phyloP scores from a whole-genome alignment of 768 basidiomycete species.

The Pleurotus salmoneostramineus region DNA sequence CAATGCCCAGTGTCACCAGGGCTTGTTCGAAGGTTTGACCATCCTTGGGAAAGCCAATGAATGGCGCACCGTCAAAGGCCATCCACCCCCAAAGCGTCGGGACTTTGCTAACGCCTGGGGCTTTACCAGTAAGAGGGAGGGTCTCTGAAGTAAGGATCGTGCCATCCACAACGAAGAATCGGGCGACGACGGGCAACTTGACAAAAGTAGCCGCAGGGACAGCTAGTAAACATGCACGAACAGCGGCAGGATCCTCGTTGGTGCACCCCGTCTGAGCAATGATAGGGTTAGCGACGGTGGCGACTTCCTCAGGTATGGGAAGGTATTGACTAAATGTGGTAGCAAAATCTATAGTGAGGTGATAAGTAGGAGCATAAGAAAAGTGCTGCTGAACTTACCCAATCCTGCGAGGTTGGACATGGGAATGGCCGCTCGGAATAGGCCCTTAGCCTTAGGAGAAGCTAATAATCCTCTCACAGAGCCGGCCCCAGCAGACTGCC shows the following conservation, averaged over 20 bases:
- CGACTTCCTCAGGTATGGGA: constrained; percentile 36
- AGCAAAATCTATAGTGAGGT: constrained; percentile 25
- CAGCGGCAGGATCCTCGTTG: constrained; percentile 19
- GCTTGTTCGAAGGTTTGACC: background rate
- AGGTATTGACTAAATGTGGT: constrained; percentile 45
- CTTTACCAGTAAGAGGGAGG: constrained; percentile 34
- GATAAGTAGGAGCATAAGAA: background rate
- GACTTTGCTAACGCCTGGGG: constrained; percentile 32
- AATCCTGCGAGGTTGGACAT: constrained; percentile 47
- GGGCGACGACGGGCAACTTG: constrained; percentile 30
- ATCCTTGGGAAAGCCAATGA: constrained; percentile 26
- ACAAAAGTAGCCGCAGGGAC: constrained; percentile 31
- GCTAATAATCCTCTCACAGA: constrained; percentile 35
- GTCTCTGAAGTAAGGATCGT: constrained; percentile 35
- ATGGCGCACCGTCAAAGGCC: constrained; percentile 46
- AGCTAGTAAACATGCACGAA: constrained; percentile 33
- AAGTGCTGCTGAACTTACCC: constrained; percentile 11
- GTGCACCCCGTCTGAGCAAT: constrained; percentile 37
- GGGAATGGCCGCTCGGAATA: constrained; percentile 35
- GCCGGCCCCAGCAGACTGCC: constrained; percentile 21
- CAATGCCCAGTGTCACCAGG: background rate
- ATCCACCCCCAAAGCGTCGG: constrained; percentile 48
- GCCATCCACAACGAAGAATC: constrained; percentile 43
- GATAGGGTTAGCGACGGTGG: constrained; percentile 25
- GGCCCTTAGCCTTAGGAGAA: constrained; percentile 28